Evolutionary conservation across 352 stramenopile species (phyloP).

Genomic region (Salisapilia sapeloensis): DNA sequence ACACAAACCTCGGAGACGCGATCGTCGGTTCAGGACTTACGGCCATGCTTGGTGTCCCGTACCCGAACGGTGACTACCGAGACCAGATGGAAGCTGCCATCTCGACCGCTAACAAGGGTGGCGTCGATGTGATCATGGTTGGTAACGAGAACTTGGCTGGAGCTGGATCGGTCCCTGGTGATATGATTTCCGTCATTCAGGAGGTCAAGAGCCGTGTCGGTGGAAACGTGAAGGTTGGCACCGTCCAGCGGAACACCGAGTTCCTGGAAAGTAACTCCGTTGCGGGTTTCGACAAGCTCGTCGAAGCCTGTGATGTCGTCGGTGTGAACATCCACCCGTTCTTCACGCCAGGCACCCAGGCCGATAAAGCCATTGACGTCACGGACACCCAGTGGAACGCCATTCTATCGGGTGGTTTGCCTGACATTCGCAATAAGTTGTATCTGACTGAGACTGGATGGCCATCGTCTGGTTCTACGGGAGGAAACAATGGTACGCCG

Average conservation of each 20-base stretch:
- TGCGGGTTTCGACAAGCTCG: slow-evolving; percentile 16
- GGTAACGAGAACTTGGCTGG: slow-evolving; percentile 48
- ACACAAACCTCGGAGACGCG: slow-evolving; percentile 24
- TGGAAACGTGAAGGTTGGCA: slow-evolving; percentile 30
- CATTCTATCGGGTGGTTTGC: slow-evolving; percentile 15
- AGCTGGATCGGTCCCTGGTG: slow-evolving; percentile 9
- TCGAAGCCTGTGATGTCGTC: slow-evolving; percentile 20
- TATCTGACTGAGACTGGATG: slow-evolving; percentile 35
- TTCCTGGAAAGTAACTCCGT: slow-evolving; percentile 14
- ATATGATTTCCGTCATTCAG: slow-evolving; percentile 29
- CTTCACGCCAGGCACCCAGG: slow-evolving; percentile 19
- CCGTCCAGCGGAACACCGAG: slow-evolving; percentile 48
- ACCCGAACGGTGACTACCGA: slow-evolving; percentile 19
- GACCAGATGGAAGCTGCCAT: slow-evolving; percentile 22
- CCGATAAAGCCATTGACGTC: slow-evolving; percentile 17
- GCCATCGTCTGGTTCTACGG: slow-evolving; percentile 15
- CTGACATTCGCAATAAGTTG: slow-evolving; percentile 16
- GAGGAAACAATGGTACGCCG: slow-evolving; percentile 16
- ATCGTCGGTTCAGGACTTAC: slow-evolving; percentile 28
- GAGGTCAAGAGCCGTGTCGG: slow-evolving; percentile 25
- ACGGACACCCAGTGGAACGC: slow-evolving; percentile 27
- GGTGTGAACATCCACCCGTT: slow-evolving; percentile 45
- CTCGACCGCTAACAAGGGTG: slow-evolving; percentile 15
- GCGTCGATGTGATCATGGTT: slow-evolving; percentile 38
- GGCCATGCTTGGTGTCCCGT: slow-evolving; percentile 28